phyloP scores from a whole-genome alignment of 106 monocot genomes.

The Gastrodia elata region DNA sequence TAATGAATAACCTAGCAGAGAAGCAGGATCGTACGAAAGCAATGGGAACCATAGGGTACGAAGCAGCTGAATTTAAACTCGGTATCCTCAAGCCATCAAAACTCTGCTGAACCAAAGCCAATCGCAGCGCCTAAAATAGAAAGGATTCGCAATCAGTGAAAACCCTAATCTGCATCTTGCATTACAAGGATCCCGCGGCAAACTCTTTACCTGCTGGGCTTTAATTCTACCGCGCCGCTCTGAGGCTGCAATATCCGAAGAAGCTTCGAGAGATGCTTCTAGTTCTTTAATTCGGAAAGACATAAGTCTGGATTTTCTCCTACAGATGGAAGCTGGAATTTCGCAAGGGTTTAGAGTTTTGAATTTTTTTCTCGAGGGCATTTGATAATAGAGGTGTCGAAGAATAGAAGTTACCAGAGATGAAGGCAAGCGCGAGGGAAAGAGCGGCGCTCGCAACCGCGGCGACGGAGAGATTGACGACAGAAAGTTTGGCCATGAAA shows the following conservation, averaged over 20 bases:
- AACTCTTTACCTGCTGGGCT: conserved; percentile 57
- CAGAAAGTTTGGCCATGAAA: conserved; percentile 1
- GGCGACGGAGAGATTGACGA: conserved; percentile 6
- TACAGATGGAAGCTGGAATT: conserved; percentile 26
- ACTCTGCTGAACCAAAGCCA: conserved; percentile 28
- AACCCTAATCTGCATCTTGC: not conserved
- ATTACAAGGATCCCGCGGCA: not conserved
- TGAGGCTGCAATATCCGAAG: conserved; percentile 40
- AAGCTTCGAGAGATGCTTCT: conserved; percentile 50
- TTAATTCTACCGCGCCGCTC: conserved; percentile 76
- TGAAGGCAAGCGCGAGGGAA: conserved; percentile 14
- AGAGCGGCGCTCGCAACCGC: conserved; percentile 12
- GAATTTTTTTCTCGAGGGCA: not conserved
- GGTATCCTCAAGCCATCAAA: conserved; percentile 9
- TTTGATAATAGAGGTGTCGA: not conserved
- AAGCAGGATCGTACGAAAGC: conserved; percentile 75
- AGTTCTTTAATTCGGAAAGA: conserved; percentile 41
- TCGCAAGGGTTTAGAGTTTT: conserved; percentile 1
- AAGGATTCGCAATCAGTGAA: not conserved
- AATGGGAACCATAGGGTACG: conserved; percentile 76
- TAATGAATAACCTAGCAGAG: conserved; percentile 55
- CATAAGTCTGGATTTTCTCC: conserved; percentile 21
- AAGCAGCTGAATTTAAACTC: not conserved
- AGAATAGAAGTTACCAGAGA: conserved; percentile 23
- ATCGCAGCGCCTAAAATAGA: conserved; percentile 51